Conservation (phyloP, 805 yeast genomes). For the Schwanniomyces pseudopolymorphus region DNA sequence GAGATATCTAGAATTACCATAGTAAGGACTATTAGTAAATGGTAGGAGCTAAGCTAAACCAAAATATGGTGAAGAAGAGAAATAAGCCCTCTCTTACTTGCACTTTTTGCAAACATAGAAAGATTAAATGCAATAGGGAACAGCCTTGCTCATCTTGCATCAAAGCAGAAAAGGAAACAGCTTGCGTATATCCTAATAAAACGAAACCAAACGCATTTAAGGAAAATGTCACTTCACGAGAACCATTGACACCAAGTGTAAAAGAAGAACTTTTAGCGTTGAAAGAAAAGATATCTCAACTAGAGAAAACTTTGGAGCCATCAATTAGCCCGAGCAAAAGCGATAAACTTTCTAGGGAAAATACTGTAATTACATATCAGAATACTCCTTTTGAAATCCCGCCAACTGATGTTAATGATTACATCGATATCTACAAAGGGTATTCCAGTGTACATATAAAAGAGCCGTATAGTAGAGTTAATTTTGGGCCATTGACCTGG, state of each 20-base stretch:
- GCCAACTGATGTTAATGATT: conserved; percentile 17
- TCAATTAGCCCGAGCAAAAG: neutral
- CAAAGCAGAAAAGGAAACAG: conserved; percentile 19
- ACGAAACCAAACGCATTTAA: conserved; percentile 9
- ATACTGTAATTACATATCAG: neutral
- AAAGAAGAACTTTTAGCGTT: conserved; percentile 12
- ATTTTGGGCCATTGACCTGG: conserved; percentile 51
- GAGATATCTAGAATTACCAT: neutral
- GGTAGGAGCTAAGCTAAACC: neutral
- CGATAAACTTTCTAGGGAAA: too few species aligned
- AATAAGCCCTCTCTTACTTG: conserved; percentile 32
- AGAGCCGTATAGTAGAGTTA: conserved; percentile 28
- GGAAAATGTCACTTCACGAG: neutral
- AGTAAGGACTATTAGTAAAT: neutral
- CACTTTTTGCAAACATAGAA: conserved; percentile 33
- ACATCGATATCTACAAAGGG: conserved; percentile 38
- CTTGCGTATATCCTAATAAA: conserved; percentile 10
- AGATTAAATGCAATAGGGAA: conserved; percentile 37
- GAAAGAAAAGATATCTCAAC: conserved; percentile 11
- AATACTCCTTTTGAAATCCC: conserved; percentile 5
- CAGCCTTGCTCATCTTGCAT: conserved; percentile 37
- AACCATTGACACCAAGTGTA: neutral
- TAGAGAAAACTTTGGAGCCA: conserved; percentile 10
- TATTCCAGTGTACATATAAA: conserved; percentile 40
- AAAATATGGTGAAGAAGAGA: conserved; percentile 14